Evolutionary conservation across 257 asterid genomes (phyloP).

Genomic region (Knoxia roxburghii): DNA sequence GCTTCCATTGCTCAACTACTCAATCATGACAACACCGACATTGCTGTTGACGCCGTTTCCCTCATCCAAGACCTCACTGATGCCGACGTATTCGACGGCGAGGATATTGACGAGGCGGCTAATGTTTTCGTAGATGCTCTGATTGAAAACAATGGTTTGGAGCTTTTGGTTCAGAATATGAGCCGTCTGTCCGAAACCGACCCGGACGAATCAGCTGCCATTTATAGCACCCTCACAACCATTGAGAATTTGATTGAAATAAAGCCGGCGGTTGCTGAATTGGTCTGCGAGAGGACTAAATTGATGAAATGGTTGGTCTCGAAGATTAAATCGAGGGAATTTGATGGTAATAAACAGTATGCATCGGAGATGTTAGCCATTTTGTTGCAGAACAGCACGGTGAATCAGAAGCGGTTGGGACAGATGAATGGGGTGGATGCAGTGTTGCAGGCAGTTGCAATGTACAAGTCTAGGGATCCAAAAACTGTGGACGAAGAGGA

Average conservation of each 20-base stretch:
- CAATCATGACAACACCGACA: conserved; percentile 77
- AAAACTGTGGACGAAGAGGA: conserved; percentile 92
- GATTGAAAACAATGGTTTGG: conserved; percentile 78
- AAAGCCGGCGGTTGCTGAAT: conserved; percentile 70
- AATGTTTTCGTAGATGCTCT: conserved; percentile 73
- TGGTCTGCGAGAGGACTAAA: conserved; percentile 93
- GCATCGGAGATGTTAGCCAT: conserved; percentile 94
- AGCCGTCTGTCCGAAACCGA: conserved; percentile 68
- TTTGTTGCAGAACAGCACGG: conserved; percentile 69
- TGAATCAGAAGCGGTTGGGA: conserved; percentile 86
- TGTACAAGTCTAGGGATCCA: conserved; percentile 93
- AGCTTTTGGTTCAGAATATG: conserved; percentile 72
- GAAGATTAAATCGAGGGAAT: conserved; percentile 71
- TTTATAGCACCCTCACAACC: conserved; percentile 63
- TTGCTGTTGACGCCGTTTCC: conserved; percentile 72
- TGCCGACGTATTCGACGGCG: conserved; percentile 88
- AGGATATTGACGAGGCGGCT: conserved; percentile 83
- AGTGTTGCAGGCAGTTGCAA: conserved; percentile 88
- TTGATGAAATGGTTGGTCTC: conserved; percentile 91
- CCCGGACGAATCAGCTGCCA: conserved; percentile 80
- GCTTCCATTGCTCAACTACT: conserved; percentile 69
- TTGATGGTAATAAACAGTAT: conserved; percentile 89
- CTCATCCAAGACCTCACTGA: conserved; percentile 91
- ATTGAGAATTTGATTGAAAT: conserved; percentile 88
- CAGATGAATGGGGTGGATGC: conserved; percentile 97